A percentile compares a stretch with the other conserved stretches of the same genome.
These are phyloP conservation scores for Sporisorium sorghi DNA, from an alignment of 1,284 basidiomycete species.

Conservation along the genomic window DNA sequence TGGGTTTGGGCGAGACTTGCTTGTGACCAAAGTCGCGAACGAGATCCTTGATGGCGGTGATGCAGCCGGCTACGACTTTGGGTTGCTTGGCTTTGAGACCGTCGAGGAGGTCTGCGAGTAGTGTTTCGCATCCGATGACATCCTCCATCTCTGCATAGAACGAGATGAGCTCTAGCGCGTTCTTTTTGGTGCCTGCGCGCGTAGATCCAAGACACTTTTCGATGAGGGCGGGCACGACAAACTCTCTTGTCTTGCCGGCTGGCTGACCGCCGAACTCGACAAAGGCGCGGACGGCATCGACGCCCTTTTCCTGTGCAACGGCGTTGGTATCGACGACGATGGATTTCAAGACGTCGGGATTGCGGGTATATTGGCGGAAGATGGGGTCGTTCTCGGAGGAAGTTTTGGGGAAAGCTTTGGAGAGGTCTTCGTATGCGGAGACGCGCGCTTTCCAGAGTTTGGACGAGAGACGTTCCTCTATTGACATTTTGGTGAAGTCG, in stretches of 20 bases:
- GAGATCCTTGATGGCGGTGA: conserved; percentile 81
- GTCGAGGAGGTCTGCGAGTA: conserved; percentile 85
- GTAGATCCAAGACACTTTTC: conserved; percentile 96
- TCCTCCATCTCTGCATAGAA: conserved; percentile 97
- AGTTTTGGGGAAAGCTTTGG: conserved; percentile 69
- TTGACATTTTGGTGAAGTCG: conserved; percentile 85
- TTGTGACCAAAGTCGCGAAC: conserved; percentile 84
- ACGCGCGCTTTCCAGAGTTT: conserved; percentile 97
- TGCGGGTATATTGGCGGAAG: conserved; percentile 84
- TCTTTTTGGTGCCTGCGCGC: conserved; percentile 85
- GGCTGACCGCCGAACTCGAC: conserved; percentile 92
- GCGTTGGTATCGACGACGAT: conserved; percentile 82
- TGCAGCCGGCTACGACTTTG: conserved; percentile 86
- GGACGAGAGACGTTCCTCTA: conserved; percentile 79
- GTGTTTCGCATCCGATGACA: conserved; percentile 77
- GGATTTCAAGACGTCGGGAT: conserved; percentile 73
- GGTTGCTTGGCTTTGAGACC: conserved; percentile 93
- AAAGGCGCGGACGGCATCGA: conserved; percentile 78
- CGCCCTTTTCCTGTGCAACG: conserved; percentile 97
- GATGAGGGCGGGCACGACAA: conserved; percentile 86
- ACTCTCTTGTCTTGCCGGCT: conserved; percentile 77
- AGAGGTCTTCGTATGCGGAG: conserved; percentile 88
- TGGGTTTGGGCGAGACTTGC: conserved; percentile 78
- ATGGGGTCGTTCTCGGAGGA: conserved; percentile 92
- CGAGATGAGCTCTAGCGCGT: conserved; percentile 85